These are phyloP conservation scores for Psilocybe tampanensis DNA, from an alignment of 768 basidiomycete genomes.

Conservation along the genomic window DNA sequence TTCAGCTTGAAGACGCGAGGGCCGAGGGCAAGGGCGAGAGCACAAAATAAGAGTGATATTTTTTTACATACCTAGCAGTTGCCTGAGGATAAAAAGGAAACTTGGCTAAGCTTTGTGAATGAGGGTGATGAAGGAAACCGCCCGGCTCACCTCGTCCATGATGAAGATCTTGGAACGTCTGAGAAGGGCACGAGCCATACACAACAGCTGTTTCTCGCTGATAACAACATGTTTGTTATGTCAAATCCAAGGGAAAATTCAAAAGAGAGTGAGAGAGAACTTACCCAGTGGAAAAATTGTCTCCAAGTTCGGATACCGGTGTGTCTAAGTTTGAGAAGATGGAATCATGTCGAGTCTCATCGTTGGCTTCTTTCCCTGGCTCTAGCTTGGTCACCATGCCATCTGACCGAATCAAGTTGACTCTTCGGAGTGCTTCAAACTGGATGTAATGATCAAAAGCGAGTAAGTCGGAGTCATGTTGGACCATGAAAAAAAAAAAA, in stretches of 20 bases:
- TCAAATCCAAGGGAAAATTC: too few relatives aligned
- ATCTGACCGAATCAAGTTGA: conserved; percentile 1
- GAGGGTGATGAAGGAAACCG: too few relatives aligned
- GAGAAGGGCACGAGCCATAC: conserved; percentile 84
- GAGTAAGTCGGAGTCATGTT: too few relatives aligned
- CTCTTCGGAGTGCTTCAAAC: conserved; percentile 14
- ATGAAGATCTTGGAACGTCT: conserved; percentile 74
- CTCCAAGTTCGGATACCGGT: conserved; percentile 68
- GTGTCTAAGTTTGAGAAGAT: conserved; percentile 45
- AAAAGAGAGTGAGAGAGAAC: background rate
- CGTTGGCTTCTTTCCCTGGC: background rate
- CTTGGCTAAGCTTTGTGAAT: background rate
- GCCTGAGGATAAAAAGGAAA: conserved; percentile 9
- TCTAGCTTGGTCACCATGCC: background rate
- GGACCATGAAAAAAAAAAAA: too few relatives aligned
- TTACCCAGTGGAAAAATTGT: conserved; percentile 73
- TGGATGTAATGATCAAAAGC: background rate
- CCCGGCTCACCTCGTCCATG: conserved; percentile 69
- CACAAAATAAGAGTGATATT: too few relatives aligned
- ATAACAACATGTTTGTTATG: too few relatives aligned
- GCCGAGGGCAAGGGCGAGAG: too few relatives aligned
- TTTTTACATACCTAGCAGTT: conserved; percentile 16
- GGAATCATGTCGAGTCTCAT: background rate
- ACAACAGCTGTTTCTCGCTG: conserved; percentile 74
- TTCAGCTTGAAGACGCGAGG: too few relatives aligned